These are phyloP conservation scores for Acorus gramineus DNA, from an alignment of 106 monocot genomes.

Conservation along the genomic window DNA sequence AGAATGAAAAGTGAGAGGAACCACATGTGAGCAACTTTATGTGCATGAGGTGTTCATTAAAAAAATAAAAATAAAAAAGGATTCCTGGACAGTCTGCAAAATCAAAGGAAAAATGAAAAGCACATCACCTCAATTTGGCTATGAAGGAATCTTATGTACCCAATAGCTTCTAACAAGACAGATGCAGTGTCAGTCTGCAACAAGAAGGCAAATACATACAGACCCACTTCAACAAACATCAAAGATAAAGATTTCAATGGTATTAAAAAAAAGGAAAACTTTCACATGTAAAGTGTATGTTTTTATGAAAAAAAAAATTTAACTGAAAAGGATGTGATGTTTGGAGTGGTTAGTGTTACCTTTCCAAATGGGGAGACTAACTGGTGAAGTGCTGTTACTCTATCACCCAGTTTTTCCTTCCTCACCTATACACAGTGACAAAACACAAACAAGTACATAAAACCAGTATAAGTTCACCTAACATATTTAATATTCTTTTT, in stretches of 20 bases:
- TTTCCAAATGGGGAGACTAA: conserved; percentile 97
- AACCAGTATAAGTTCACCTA: too few relatives aligned
- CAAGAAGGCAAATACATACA: conserved; percentile 25
- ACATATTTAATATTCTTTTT: background rate
- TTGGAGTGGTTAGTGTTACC: conserved; percentile 22
- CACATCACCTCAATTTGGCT: conserved; percentile 67
- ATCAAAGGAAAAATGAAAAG: background rate
- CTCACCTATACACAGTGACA: conserved; percentile 41
- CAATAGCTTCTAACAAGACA: conserved; percentile 87
- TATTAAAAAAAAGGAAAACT: too few relatives aligned
- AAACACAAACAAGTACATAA: too few relatives aligned
- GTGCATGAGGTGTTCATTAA: too few relatives aligned
- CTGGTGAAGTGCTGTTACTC: conserved; percentile 85
- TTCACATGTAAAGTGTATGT: too few relatives aligned
- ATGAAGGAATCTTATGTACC: conserved; percentile 93
- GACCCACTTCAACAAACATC: conserved; percentile 12
- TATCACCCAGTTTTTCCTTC: conserved; percentile 92
- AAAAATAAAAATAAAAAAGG: too few relatives aligned
- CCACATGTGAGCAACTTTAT: too few relatives aligned
- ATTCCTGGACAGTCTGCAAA: too few relatives aligned
- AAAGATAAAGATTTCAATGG: background rate
- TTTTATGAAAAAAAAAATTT: background rate
- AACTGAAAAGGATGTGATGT: conserved; percentile 5
- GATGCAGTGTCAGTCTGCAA: conserved; percentile 98
- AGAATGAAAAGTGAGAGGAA: conserved; percentile 11